Evolutionary conservation across 768 basidiomycete genomes (phyloP).

Genomic region (Tulasnella sp.): DNA sequence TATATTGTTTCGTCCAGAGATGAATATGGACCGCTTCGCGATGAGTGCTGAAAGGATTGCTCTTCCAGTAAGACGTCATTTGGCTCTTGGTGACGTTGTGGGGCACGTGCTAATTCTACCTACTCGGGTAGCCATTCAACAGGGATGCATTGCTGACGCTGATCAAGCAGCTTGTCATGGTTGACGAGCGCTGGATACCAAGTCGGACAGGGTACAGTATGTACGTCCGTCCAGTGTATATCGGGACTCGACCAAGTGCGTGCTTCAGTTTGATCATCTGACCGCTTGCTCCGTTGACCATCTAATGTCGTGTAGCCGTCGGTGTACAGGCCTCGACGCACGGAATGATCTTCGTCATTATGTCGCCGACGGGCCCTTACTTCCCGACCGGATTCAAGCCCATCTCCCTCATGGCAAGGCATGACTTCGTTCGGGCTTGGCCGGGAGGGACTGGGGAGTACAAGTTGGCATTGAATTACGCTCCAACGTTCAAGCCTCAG

Average conservation of each 20-base stretch:
- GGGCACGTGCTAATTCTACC: neutral
- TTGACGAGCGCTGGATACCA: conserved; percentile 87
- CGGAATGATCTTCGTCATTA: conserved; percentile 82
- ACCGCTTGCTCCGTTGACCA: neutral
- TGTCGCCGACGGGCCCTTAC: conserved; percentile 58
- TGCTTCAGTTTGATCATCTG: neutral
- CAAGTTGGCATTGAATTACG: conserved; percentile 66
- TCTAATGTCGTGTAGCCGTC: conserved; percentile 34
- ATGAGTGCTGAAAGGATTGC: conserved; percentile 69
- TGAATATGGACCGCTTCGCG: conserved; percentile 98
- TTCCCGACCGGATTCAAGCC: conserved; percentile 52
- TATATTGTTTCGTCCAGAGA: conserved; percentile 87
- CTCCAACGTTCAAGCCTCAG: conserved; percentile 61
- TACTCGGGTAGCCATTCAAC: conserved; percentile 43
- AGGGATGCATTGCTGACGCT: conserved; percentile 48
- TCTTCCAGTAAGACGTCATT: conserved; percentile 34
- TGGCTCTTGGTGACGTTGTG: neutral
- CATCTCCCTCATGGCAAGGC: conserved; percentile 60
- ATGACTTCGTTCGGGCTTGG: conserved; percentile 76
- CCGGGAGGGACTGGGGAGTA: conserved; percentile 65
- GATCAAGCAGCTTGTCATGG: conserved; percentile 60
- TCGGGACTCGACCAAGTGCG: conserved; percentile 36
- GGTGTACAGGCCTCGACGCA: conserved; percentile 72
- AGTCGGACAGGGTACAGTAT: conserved; percentile 66
- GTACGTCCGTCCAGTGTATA: conserved; percentile 81